Evolutionary conservation across 2,329 filamentous ascomycete genomes (phyloP), one percentile per base, ranked within the genome.

Genomic region (Aspergillus ruber): DNA sequence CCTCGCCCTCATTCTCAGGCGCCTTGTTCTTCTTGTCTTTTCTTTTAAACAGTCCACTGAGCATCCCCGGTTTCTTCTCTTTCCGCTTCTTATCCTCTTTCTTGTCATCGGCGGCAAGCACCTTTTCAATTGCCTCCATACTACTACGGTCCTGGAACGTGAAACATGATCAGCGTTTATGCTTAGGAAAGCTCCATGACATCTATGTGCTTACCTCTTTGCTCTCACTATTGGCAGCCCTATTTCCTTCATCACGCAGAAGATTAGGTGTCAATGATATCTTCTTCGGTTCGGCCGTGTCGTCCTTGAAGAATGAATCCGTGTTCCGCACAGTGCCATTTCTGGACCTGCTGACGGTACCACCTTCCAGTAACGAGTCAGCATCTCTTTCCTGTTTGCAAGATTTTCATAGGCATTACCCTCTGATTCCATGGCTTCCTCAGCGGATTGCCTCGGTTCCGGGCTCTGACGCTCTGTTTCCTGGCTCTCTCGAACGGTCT

Each of bases 281-380:
- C 73, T 97, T 97, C 69, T 94, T 90, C 2, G 93, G 96, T 68
- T 97, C 93, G 33, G 89, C 86, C 27, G 82, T 89, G 62, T 98
- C 91, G 62, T 97, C 93, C 68, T 90, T 95, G 76, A 96, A 96
- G 75, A 97, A 96, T 1, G 91, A 95, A 69, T 97, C 91, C 4
- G 89, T 91, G 64, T 94, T 94, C 54, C 91, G 82, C 40, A 95
- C 80, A 18, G 87, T 91, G 38, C 90, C 90, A 58, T 95, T 94
- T 54, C 85, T 82, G 32, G 88, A 90, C 63, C 85, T 66, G 62
- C 63, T 72, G 57, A 66, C 58, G 18, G 56, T 59, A 42, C 57
- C 55, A 54, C 62, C 61, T 55, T 55, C 57, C 58, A 47, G 25
- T 43, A 54, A 32, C 25, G 46, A 45, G n/a, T 66, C 40, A 58